These are phyloP conservation scores for Hyaloperonospora arabidopsidis DNA, from an alignment of 352 stramenopile genomes.

Conservation along the genomic window DNA sequence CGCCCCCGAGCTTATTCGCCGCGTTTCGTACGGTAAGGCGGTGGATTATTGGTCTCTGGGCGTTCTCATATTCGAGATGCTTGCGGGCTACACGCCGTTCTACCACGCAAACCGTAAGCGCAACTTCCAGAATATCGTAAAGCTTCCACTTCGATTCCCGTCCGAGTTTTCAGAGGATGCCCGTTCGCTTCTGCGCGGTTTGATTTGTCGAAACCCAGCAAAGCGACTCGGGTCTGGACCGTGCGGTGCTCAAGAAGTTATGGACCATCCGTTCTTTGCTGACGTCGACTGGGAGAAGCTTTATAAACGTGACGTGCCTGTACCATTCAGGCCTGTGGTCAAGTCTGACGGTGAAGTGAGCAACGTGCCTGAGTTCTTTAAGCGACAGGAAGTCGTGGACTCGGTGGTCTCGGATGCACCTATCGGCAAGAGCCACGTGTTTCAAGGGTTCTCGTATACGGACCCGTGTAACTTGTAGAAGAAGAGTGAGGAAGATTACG, in stretches of 20 bases:
- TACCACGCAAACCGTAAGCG: constrained; percentile 71
- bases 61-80: constrained; percentile 81
- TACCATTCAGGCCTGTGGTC: constrained; percentile 62
- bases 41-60: constrained; percentile 88
- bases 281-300: constrained; percentile 72
- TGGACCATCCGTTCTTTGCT: constrained; percentile 80
- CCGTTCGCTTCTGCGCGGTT: constrained; percentile 54
- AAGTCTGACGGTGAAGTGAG: constrained; percentile 65
- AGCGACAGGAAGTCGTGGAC: constrained; percentile 69
- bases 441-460: constrained; percentile 73
- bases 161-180: constrained; percentile 73
- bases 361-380: constrained; percentile 79
- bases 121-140: constrained; percentile 87
- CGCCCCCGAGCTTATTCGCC: constrained; percentile 70
- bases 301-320: constrained; percentile 58
- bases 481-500: constrained; percentile 2
- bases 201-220: constrained; percentile 66
- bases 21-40: constrained; percentile 60
- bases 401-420: constrained; percentile 51
- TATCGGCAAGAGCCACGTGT: constrained; percentile 62
- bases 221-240: constrained; percentile 69
- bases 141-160: constrained; percentile 63
- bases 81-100: constrained; percentile 72
- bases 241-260: constrained; percentile 66
- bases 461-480: constrained; percentile 55